Percentiles rank a stretch among this genome's conserved stretches.
These are phyloP conservation scores for Trichaptum fuscoviolaceum DNA, from an alignment of 768 basidiomycete genomes.

Conservation along the genomic window DNA sequence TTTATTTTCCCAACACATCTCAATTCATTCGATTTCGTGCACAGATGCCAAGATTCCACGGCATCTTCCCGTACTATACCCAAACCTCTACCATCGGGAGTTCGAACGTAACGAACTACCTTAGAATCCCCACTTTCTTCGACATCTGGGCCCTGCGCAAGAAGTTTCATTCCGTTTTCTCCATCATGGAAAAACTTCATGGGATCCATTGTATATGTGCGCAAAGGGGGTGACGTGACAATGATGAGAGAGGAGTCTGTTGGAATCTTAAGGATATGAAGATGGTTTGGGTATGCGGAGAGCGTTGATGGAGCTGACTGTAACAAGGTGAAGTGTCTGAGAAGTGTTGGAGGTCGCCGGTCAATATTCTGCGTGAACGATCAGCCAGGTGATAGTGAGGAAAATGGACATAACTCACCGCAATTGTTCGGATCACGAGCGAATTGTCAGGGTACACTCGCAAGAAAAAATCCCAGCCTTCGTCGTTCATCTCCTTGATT, in stretches of 20 bases:
- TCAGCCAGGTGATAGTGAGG: constrained; percentile 7
- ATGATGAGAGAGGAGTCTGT: constrained; percentile 40
- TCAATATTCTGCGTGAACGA: constrained; percentile 68
- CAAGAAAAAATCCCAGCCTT: constrained; percentile 76
- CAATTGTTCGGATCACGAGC: constrained; percentile 65
- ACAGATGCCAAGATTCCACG: constrained; percentile 58
- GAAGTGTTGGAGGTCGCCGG: constrained; percentile 76
- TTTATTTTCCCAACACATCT: constrained; percentile 47
- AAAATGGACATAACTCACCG: constrained; percentile 42
- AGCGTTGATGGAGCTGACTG: constrained; percentile 51
- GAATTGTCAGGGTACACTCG: constrained; percentile 69
- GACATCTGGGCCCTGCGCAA: constrained; percentile 35
- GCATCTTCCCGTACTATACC: constrained; percentile 56
- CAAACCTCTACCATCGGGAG: constrained; percentile 73
- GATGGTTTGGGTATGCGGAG: constrained; percentile 41
- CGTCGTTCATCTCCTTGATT: constrained; percentile 59
- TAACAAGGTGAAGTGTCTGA: constrained; percentile 69
- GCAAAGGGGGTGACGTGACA: constrained; percentile 61
- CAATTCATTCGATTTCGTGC: constrained; percentile 36
- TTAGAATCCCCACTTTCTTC: constrained; percentile 37
- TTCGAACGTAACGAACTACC: constrained; percentile 64
- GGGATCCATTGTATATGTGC: constrained; percentile 54
- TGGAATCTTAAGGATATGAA: constrained; percentile 49
- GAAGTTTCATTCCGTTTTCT: constrained; percentile 41
- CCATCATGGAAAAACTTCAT: constrained; percentile 58